Evolutionary conservation across 1,139 yeast genomes (phyloP), one percentile per base, ranked within the genome.

Genomic region (Saccharomycopsis hybrid): DNA sequence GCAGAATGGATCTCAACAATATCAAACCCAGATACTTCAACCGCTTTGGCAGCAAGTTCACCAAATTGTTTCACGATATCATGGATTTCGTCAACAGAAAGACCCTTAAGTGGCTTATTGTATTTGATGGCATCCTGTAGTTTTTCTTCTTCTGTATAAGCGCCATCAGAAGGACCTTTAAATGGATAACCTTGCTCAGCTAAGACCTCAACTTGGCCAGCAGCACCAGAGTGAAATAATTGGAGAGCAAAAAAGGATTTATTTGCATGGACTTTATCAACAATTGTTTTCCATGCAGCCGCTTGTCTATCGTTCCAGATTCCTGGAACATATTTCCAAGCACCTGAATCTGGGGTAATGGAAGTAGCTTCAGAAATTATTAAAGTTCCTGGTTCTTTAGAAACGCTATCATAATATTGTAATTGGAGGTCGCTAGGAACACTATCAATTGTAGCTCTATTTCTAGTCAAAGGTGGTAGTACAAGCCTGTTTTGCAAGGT

Each of bases 1-100:
- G 88, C 90, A 43, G 68, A 70, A 59, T 83, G 90, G 52, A 84
- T 61, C 64, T 84, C 87, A 42, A 84, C 74, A 57, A 80, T 81
- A 61, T 84, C 90, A 54, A 81, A 80, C n/a, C 89, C 76, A 71
- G 8, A 58, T 65, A 57, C 52, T 64, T 1, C 51, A 59, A 28
- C 73, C 51, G 61, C 67, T 54, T 65, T 63, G 56, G 66, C 65
- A 40, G 73, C 72, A 30, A 72, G 70, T 3, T 58, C 50, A 37
- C 65, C 68, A 55, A 63, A 71, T 3, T 64, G 63, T 46, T 62
- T 52, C 41, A 69, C 59, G 50, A 65, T 61, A 45, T 65, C 60
- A 48, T 70, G 58, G 55, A 71, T 67, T 49, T 71, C 74, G 11
- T 58, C 64, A 50, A 57, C 59, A 40, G 72, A 67, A 42, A 70